Percentiles rank a stretch among this genome's conserved stretches.
Conservation (phyloP, 2,329 filamentous ascomycete genomes). For the Colletotrichum cordylinicola region DNA sequence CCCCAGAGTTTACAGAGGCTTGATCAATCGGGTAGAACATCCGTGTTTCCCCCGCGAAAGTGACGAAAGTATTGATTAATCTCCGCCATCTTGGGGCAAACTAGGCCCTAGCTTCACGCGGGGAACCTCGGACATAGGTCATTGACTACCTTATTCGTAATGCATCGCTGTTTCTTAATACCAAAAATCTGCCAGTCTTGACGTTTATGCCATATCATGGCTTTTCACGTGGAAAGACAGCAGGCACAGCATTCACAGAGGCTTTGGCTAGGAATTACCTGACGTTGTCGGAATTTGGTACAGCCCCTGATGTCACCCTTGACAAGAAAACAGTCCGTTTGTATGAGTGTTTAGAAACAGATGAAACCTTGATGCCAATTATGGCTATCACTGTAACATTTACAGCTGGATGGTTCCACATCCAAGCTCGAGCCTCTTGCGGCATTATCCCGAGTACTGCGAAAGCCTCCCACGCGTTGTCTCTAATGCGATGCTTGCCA, state of each 20-base stretch:
- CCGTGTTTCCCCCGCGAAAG: not conserved
- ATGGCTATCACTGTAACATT: not conserved
- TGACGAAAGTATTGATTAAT: not conserved
- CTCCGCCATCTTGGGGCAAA: not conserved
- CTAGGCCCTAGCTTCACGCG: not conserved
- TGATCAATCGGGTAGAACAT: not conserved
- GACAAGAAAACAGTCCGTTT: not conserved
- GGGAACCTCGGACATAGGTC: not conserved
- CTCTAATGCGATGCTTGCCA: not conserved
- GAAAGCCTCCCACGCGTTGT: not conserved
- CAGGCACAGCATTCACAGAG: not conserved
- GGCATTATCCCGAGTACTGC: not conserved
- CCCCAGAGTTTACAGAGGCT: not conserved
- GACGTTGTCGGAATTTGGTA: not conserved
- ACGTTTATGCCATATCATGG: not conserved
- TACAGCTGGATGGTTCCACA: not conserved
- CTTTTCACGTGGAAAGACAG: rapidly evolving
- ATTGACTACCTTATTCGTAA: not conserved
- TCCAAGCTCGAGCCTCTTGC: not conserved
- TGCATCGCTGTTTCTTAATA: not conserved
- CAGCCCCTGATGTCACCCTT: not conserved
- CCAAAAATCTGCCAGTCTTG: not conserved
- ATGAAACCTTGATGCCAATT: not conserved
- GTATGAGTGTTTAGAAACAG: not conserved
- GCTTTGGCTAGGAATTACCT: not conserved